phyloP scores from a whole-genome alignment of 192 early-diverging fungal genomes.

The Linnemannia exigua region DNA sequence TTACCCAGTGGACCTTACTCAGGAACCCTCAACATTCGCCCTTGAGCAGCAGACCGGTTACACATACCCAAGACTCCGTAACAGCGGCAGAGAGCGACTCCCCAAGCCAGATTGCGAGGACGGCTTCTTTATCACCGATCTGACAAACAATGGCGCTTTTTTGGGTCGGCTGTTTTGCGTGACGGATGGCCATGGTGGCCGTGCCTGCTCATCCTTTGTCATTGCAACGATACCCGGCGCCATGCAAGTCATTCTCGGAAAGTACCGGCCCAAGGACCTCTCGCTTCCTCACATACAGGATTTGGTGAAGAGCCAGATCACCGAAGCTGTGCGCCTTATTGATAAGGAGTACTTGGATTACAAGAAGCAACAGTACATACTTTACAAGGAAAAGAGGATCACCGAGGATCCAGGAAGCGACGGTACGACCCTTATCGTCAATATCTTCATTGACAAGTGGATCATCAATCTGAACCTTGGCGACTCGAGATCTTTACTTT shows the following conservation, averaged over 20 bases:
- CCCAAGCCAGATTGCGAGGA: slow-evolving; percentile 69
- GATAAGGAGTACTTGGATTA: slow-evolving; percentile 67
- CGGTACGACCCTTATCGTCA: slow-evolving; percentile 69
- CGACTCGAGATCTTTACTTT: slow-evolving; percentile 68
- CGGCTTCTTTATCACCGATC: slow-evolving; percentile 63
- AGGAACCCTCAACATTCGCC: slow-evolving; percentile 65
- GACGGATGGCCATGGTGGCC: slow-evolving; percentile 72
- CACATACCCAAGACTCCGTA: slow-evolving; percentile 70
- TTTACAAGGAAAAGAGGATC: slow-evolving; percentile 25
- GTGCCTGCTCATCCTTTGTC: slow-evolving; percentile 68
- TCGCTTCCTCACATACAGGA: slow-evolving; percentile 53
- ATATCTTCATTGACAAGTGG: slow-evolving; percentile 70
- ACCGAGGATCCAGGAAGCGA: slow-evolving; percentile 60
- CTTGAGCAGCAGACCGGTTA: slow-evolving; percentile 71
- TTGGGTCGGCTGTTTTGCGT: slow-evolving; percentile 65
- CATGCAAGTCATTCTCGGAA: slow-evolving; percentile 60
- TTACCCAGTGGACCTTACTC: slow-evolving; percentile 56
- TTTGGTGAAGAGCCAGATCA: slow-evolving; percentile 60
- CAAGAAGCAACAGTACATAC: slow-evolving; percentile 63
- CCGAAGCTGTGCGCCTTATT: slow-evolving; percentile 58
- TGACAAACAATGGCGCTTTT: slow-evolving; percentile 41
- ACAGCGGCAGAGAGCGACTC: slow-evolving; percentile 59
- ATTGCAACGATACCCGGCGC: slow-evolving; percentile 60
- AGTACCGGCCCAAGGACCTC: slow-evolving; percentile 55
- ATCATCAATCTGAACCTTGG: slow-evolving; percentile 70